phyloP scores from a whole-genome alignment of 176 grass and related monocot species.

The Pontederia paniculata region DNA sequence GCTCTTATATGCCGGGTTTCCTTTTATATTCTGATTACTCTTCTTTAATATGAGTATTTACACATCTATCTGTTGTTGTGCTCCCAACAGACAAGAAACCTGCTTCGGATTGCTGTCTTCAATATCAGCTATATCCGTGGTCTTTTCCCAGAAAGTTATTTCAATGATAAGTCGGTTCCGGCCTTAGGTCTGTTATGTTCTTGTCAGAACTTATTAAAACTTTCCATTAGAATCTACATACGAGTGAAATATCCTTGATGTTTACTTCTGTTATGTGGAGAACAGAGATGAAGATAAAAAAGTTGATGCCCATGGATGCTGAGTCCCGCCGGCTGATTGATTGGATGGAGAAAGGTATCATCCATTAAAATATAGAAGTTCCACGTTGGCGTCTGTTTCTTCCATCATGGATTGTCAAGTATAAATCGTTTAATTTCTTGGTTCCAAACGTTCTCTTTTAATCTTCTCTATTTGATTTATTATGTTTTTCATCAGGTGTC shows the following conservation, averaged over 20 bases:
- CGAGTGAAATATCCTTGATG: not conserved
- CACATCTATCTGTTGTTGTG: not conserved
- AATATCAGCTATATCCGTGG: slow-evolving; percentile 99
- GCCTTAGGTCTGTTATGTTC: slow-evolving; percentile 56
- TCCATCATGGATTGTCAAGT: slow-evolving; percentile 2
- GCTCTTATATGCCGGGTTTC: not conserved
- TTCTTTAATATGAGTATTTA: not conserved
- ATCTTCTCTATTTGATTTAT: slow-evolving; percentile 10
- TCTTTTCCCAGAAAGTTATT: slow-evolving; percentile 95
- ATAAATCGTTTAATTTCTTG: slow-evolving; percentile 5
- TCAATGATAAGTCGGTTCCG: slow-evolving; percentile 95
- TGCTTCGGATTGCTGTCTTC: slow-evolving; percentile 94
- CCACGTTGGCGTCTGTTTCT: slow-evolving; percentile 3
- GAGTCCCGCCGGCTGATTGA: slow-evolving; percentile 86
- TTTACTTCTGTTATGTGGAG: slow-evolving; percentile 8
- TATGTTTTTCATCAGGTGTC: slow-evolving; percentile 35
- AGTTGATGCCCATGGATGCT: slow-evolving; percentile 93
- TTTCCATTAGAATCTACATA: not conserved
- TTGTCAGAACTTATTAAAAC: not conserved
- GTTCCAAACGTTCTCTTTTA: slow-evolving; percentile 21
- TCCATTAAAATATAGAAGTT: slow-evolving; percentile 2
- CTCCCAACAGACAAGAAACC: slow-evolving; percentile 79
- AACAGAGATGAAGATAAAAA: slow-evolving; percentile 99
- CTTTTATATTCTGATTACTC: not conserved
- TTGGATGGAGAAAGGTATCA: slow-evolving; percentile 99